Conservation (phyloP, 441 rosid species). For the Breynia disticha region DNA sequence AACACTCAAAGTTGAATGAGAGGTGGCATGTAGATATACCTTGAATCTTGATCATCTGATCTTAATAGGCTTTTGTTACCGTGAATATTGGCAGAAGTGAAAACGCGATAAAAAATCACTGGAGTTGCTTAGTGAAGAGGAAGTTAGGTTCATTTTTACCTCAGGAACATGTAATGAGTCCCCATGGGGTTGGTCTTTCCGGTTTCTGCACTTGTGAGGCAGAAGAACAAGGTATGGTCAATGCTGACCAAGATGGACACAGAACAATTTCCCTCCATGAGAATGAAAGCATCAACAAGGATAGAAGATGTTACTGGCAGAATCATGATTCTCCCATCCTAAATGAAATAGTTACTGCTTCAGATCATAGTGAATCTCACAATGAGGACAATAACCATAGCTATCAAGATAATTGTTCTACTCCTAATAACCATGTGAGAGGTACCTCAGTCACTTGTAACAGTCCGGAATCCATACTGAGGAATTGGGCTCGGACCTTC, state of each 20-base stretch:
- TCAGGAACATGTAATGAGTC: slow-evolving; percentile 6
- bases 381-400: background rate
- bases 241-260: slow-evolving; percentile 43
- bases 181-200: slow-evolving; percentile 4
- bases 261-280: slow-evolving; percentile 17
- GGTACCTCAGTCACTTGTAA: slow-evolving; percentile 20
- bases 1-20: too few relatives aligned
- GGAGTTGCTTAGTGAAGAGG: slow-evolving; percentile 89
- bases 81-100: slow-evolving; percentile 53
- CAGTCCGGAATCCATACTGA: slow-evolving; percentile 66
- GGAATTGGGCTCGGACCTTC: slow-evolving; percentile 66
- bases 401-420: slow-evolving; percentile 29
- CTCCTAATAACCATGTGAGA: slow-evolving; percentile 2
- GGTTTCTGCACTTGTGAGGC: slow-evolving; percentile 16
- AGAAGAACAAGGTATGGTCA: slow-evolving; percentile 8
- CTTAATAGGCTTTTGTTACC: background rate
- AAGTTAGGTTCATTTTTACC: slow-evolving; percentile 45
- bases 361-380: background rate
- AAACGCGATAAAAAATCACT: slow-evolving; percentile 86
- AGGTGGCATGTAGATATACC: background rate
- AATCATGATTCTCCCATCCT: slow-evolving; percentile 3
- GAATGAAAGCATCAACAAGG: slow-evolving; percentile 8
- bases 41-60: background rate
- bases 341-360: slow-evolving; percentile 1
- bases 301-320: background rate